Evolutionary conservation across 345 rosid species (phyloP).

Genomic region (Syzygium grande): DNA sequence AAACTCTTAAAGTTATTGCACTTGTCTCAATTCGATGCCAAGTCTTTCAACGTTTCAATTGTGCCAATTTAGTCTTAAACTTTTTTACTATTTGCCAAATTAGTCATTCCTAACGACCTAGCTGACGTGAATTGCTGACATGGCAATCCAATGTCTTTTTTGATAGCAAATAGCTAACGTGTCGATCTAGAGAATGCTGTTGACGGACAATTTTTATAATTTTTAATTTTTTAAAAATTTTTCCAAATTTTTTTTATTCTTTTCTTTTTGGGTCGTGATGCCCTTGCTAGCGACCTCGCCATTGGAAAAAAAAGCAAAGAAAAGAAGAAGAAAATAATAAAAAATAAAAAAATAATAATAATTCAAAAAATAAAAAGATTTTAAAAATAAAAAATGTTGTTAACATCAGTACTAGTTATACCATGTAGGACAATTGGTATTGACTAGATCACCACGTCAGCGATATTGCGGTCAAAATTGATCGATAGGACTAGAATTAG

Average conservation of each 20-base stretch:
- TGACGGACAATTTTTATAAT: neutral
- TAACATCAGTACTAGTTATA: accelerated
- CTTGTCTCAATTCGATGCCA: accelerated
- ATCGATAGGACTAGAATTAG: too few species aligned
- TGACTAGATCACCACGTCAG: neutral
- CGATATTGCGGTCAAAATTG: neutral
- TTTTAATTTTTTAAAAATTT: too few species aligned
- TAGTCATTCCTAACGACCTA: neutral
- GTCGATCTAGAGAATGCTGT: accelerated
- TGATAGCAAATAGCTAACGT: accelerated
- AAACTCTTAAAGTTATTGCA: accelerated
- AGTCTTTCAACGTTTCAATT: neutral
- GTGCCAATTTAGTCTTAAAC: too few species aligned
- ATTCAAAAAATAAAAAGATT: neutral
- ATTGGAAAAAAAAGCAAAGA: neutral
- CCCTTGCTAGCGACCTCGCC: neutral
- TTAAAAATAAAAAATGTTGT: too few species aligned
- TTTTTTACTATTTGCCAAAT: neutral
- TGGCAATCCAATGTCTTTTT: too few species aligned
- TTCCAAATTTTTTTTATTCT: neutral
- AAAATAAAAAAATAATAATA: too few species aligned
- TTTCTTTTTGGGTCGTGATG: neutral
- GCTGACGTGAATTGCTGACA: too few species aligned
- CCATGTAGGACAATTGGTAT: neutral
- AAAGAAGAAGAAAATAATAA: too few species aligned